Evolutionary conservation across 176 grass and related monocot species (phyloP).

Genomic region (Bonia amplexicaulis): DNA sequence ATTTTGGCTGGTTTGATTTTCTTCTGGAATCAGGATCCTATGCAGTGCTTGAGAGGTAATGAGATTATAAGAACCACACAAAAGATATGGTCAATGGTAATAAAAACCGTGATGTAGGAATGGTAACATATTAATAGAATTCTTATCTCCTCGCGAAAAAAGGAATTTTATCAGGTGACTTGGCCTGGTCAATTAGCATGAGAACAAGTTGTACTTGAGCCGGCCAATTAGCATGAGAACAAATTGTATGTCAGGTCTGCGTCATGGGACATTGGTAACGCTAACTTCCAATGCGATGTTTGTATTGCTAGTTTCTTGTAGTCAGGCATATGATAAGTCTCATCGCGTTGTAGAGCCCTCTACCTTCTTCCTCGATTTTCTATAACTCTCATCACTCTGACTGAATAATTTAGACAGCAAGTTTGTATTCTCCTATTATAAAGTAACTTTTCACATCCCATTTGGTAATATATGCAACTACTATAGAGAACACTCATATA

Average conservation of each 20-base stretch:
- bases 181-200: background rate
- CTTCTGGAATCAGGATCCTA: slow-evolving; percentile 1
- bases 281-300: background rate
- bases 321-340: background rate
- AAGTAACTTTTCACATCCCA: background rate
- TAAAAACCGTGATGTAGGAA: background rate
- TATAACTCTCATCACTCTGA: background rate
- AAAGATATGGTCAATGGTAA: background rate
- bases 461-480: background rate
- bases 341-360: background rate
- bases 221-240: background rate
- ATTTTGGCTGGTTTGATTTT: slow-evolving; percentile 14
- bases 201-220: background rate
- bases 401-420: background rate
- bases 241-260: background rate
- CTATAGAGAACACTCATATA: background rate
- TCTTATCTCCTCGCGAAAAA: background rate
- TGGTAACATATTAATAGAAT: background rate
- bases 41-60: background rate
- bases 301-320: background rate
- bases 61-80: background rate
- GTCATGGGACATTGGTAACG: background rate
- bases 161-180: background rate
- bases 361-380: background rate
- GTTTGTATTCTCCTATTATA: background rate